Conservation (phyloP, 352 stramenopile species). For the Pythium periplocum region DNA sequence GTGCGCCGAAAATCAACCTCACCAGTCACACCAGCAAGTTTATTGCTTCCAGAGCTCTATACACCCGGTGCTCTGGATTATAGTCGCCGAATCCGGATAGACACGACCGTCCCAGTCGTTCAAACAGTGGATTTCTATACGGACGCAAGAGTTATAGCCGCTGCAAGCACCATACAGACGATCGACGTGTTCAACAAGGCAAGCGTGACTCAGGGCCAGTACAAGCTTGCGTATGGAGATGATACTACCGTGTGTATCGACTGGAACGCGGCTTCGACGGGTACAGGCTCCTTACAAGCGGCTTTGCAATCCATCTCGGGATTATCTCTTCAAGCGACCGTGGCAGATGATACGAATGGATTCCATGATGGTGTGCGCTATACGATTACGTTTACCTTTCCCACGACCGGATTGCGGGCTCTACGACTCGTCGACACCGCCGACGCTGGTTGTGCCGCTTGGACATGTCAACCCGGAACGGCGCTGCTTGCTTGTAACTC, state of each 20-base stretch:
- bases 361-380: slow-evolving; percentile 56
- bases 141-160: slow-evolving; percentile 25
- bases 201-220: slow-evolving; percentile 45
- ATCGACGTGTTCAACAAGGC: slow-evolving; percentile 51
- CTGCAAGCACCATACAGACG: slow-evolving; percentile 35
- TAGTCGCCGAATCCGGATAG: slow-evolving; percentile 37
- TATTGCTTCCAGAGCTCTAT: slow-evolving; percentile 46
- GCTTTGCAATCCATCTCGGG: slow-evolving; percentile 36
- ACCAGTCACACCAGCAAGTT: slow-evolving; percentile 24
- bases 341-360: slow-evolving; percentile 25
- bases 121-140: slow-evolving; percentile 28
- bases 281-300: slow-evolving; percentile 25
- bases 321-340: slow-evolving; percentile 31
- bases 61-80: slow-evolving; percentile 50
- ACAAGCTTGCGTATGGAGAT: slow-evolving; percentile 40
- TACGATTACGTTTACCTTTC: slow-evolving; percentile 43
- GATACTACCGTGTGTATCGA: slow-evolving; percentile 36
- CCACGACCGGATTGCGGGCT: slow-evolving; percentile 36
- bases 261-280: slow-evolving; percentile 42
- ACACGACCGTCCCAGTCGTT: slow-evolving; percentile 40
- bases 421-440: slow-evolving; percentile 23
- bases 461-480: slow-evolving; percentile 20
- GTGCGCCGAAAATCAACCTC: slow-evolving; percentile 34
- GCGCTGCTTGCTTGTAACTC: slow-evolving; percentile 28
- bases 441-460: slow-evolving; percentile 20